These are phyloP conservation scores for Arbutus unedo DNA, from an alignment of 148 eudicot genomes.

Conservation along the genomic window DNA sequence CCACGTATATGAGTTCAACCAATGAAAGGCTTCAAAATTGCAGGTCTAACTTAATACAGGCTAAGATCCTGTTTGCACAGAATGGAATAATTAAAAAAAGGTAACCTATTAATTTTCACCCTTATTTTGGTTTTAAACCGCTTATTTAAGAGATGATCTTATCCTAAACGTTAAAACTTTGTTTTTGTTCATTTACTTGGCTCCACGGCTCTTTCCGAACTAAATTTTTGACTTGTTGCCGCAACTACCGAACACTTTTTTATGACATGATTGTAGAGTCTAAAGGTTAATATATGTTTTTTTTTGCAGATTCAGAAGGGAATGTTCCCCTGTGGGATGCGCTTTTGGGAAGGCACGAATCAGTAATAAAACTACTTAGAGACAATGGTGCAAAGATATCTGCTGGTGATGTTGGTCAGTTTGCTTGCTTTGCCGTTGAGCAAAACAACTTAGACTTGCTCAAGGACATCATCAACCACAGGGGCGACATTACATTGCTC, in stretches of 20 bases:
- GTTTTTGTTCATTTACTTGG: background rate
- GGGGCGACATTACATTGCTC: conserved; percentile 52
- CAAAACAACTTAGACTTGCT: conserved; percentile 53
- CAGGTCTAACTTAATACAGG: background rate
- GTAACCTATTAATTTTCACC: background rate
- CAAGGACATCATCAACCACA: conserved; percentile 44
- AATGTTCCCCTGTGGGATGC: conserved; percentile 89
- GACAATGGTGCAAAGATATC: conserved; percentile 58
- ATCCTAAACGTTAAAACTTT: background rate
- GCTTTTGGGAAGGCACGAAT: conserved; percentile 42
- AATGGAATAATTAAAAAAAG: background rate
- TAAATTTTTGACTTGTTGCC: background rate
- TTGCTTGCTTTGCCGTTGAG: conserved; percentile 55
- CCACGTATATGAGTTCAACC: background rate
- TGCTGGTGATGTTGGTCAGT: conserved; percentile 51
- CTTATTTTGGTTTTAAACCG: background rate
- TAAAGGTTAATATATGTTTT: background rate
- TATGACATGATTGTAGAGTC: background rate
- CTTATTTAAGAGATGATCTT: background rate
- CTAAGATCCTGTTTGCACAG: background rate
- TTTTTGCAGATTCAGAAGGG: conserved; percentile 68
- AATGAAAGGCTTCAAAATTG: background rate
- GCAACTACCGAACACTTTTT: background rate
- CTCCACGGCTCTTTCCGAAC: background rate
- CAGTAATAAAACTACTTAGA: conserved; percentile 41